Conservation (phyloP, 345 rosid genomes). For the Garcia nutans region DNA sequence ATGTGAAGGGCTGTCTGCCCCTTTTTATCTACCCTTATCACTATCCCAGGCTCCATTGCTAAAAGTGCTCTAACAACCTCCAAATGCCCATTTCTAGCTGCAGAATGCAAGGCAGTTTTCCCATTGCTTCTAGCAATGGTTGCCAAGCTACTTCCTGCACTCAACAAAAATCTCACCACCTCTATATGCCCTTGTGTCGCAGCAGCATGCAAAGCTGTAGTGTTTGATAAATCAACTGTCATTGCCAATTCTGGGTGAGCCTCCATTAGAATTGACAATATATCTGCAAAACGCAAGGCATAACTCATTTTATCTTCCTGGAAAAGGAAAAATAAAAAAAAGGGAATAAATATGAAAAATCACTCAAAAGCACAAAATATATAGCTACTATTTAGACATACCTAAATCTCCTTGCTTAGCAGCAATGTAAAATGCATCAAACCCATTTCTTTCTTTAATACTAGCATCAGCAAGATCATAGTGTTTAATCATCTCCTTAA, state of each 20-base stretch:
- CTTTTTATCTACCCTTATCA: conserved; percentile 70
- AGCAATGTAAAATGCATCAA: conserved; percentile 93
- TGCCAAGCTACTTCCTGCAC: conserved; percentile 74
- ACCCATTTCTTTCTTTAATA: conserved; percentile 89
- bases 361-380: neutral
- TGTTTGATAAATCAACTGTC: conserved; percentile 88
- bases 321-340: neutral
- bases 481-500: conserved; percentile 72
- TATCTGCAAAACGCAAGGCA: conserved; percentile 41
- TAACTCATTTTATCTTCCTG: neutral
- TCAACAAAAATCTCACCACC: conserved; percentile 61
- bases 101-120: conserved; percentile 87
- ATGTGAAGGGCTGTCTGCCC: conserved; percentile 96
- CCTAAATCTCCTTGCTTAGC: conserved; percentile 94
- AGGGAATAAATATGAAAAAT: neutral
- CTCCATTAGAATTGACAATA: conserved; percentile 63
- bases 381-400: conserved; percentile 19
- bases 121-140: conserved; percentile 88
- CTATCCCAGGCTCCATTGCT: conserved; percentile 56
- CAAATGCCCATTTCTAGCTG: conserved; percentile 82
- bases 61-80: conserved; percentile 69
- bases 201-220: conserved; percentile 87
- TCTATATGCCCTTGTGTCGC: conserved; percentile 88
- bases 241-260: conserved; percentile 85
- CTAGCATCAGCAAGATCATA: conserved; percentile 74